phyloP scores from a whole-genome alignment of 2,329 filamentous ascomycete species.

The Neurospora sp. region DNA sequence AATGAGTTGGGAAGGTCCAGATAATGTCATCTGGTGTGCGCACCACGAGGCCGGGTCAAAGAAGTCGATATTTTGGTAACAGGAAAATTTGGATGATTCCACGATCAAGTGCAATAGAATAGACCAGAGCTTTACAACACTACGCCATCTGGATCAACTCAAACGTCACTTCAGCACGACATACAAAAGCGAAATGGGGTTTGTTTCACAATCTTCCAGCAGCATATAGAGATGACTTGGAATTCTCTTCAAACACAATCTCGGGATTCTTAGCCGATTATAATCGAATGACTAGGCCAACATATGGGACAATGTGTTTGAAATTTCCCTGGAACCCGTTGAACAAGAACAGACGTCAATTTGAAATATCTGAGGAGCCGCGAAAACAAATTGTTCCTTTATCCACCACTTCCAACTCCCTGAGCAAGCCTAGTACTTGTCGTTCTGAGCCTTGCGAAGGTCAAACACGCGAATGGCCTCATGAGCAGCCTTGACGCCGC shows the following conservation, averaged over 20 bases:
- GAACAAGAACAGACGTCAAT: background rate
- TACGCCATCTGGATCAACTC: no score
- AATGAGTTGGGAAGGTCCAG: background rate
- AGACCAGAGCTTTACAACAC: no score
- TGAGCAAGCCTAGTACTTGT: slow-evolving; percentile 30
- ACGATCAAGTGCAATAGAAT: background rate
- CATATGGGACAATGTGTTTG: background rate
- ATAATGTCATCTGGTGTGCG: no score
- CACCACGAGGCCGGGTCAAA: background rate
- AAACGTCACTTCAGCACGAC: no score
- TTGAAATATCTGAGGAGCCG: background rate
- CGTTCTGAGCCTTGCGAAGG: slow-evolving; percentile 66
- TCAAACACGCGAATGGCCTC: slow-evolving; percentile 74
- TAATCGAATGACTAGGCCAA: no score
- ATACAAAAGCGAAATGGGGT: no score
- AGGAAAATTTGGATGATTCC: background rate
- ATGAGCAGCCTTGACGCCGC: slow-evolving; percentile 84
- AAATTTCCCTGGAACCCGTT: background rate
- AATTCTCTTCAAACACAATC: no score
- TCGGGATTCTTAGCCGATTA: no score
- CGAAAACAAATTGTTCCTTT: background rate
- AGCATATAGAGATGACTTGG: no score
- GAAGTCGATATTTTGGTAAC: background rate
- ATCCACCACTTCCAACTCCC: background rate
- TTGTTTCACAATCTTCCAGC: no score